Conservation (phyloP, 352 stramenopile species). For the Pythium myriotylum region DNA sequence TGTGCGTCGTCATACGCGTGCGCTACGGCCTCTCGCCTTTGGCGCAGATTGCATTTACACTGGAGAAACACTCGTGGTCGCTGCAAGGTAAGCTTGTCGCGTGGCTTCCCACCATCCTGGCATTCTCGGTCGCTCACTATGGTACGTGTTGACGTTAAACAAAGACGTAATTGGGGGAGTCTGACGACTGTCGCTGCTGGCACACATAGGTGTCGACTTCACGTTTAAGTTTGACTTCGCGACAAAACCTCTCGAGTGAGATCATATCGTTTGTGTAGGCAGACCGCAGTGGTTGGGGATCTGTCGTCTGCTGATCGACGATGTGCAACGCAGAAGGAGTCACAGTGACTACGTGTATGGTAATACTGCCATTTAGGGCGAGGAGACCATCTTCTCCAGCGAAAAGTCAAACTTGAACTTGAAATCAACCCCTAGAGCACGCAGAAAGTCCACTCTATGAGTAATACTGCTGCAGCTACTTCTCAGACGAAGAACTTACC, state of each 20-base stretch:
- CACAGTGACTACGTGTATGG: too few relatives aligned
- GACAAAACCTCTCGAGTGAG: conserved; percentile 1
- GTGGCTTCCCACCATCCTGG: conserved; percentile 17
- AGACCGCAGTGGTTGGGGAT: too few relatives aligned
- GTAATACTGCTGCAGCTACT: too few relatives aligned
- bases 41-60: conserved; percentile 7
- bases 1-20: conserved; percentile 5
- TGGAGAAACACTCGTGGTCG: conserved; percentile 20
- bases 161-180: neutral
- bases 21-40: conserved; percentile 16
- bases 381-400: too few relatives aligned
- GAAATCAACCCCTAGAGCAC: conserved; percentile 3
- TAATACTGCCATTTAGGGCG: too few relatives aligned
- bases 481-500: neutral
- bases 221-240: conserved; percentile 21
- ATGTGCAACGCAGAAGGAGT: too few relatives aligned
- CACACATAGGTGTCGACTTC: conserved; percentile 12
- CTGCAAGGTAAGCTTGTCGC: conserved; percentile 21
- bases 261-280: too few relatives aligned
- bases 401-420: conserved; percentile 3
- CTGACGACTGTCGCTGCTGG: neutral
- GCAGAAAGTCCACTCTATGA: too few relatives aligned
- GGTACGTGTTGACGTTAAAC: neutral
- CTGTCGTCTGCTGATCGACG: too few relatives aligned
- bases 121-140: conserved; percentile 26